Evolutionary conservation across 2,329 filamentous ascomycete genomes (phyloP).

Genomic region (Pseudogymnoascus sp.): DNA sequence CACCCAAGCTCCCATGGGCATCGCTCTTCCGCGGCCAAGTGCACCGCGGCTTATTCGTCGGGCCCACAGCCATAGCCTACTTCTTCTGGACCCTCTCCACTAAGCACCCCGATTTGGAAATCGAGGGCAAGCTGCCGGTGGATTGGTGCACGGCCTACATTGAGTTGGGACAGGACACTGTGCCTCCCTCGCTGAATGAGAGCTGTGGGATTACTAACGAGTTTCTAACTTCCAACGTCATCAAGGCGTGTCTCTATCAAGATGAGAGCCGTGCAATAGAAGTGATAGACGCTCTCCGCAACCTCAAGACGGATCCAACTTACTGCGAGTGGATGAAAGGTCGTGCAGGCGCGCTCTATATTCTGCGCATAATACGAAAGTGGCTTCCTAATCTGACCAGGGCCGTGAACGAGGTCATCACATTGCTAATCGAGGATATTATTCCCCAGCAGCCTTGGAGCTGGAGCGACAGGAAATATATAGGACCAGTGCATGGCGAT

Average conservation of each 20-base stretch:
- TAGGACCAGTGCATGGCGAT: conserved; percentile 59
- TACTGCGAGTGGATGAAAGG: conserved; percentile 36
- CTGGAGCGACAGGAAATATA: conserved; percentile 53
- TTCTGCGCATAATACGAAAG: conserved; percentile 43
- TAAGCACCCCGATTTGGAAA: conserved; percentile 37
- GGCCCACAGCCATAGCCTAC: conserved; percentile 47
- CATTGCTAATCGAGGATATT: conserved; percentile 50
- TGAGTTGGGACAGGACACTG: conserved; percentile 7
- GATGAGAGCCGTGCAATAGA: background rate
- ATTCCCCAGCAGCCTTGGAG: conserved; percentile 48
- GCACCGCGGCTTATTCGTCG: conserved; percentile 38
- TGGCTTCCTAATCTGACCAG: conserved; percentile 39
- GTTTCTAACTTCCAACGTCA: conserved; percentile 12
- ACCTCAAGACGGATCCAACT: background rate
- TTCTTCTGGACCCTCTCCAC: conserved; percentile 43
- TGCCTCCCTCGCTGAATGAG: background rate
- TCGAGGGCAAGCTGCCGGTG: conserved; percentile 9
- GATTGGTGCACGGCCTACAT: conserved; percentile 15
- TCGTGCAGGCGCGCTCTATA: conserved; percentile 57
- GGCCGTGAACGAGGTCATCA: conserved; percentile 44
- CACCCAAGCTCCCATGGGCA: conserved; percentile 11
- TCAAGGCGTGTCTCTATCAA: conserved; percentile 12
- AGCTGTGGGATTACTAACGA: conserved; percentile 13
- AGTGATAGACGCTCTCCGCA: conserved; percentile 9
- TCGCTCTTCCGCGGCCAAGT: background rate